Evolutionary conservation across 2,329 filamentous ascomycete species (phyloP).

Genomic region (Trichothecium sympodiale): DNA sequence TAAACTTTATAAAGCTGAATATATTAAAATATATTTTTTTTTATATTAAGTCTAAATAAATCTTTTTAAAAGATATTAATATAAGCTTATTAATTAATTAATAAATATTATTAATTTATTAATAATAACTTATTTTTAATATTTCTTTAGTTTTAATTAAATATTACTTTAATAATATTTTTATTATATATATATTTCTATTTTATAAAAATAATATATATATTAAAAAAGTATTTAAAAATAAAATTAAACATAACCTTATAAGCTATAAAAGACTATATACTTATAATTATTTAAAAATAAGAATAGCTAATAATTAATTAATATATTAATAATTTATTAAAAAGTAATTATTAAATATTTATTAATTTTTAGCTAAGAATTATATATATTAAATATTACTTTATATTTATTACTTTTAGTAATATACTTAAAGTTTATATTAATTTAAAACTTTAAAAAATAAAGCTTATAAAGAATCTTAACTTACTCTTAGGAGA

Average conservation of each 20-base stretch:
- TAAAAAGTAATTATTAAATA: not conserved
- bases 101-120: not conserved
- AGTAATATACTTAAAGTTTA: not conserved
- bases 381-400: conserved; percentile 1
- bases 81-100: conserved; percentile 1
- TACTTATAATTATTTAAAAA: conserved; percentile 1
- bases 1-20: not conserved
- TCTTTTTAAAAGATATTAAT: not conserved
- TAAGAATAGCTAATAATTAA: conserved; percentile 2
- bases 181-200: conserved; percentile 3
- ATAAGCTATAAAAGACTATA: conserved; percentile 1
- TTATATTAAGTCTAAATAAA: not conserved
- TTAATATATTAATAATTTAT: conserved; percentile 1
- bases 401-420: conserved; percentile 2
- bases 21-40: no score
- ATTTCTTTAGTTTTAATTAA: not conserved
- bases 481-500: not conserved
- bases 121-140: not conserved
- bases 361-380: not conserved
- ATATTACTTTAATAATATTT: not conserved
- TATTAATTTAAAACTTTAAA: conserved; percentile 1
- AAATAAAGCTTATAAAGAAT: conserved; percentile 1
- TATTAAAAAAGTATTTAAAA: not conserved
- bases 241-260: not conserved
- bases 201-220: conserved; percentile 2